Percentiles rank a stretch among this genome's conserved stretches.
phyloP scores from a whole-genome alignment of 1,284 basidiomycete species.

The Fomitopsis pinicola region DNA sequence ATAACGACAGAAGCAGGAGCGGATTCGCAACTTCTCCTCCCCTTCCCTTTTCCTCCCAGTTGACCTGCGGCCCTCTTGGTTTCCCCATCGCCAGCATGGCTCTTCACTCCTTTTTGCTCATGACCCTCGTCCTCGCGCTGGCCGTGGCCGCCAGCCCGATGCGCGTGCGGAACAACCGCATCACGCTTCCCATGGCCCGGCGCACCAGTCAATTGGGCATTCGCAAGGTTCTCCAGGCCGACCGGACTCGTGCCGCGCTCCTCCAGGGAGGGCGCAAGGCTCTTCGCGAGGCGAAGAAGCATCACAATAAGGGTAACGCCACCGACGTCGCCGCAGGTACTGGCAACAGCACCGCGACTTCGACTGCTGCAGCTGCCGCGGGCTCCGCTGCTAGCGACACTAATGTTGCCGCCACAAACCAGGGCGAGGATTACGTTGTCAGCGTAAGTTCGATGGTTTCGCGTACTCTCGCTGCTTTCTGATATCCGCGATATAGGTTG shows the following conservation, averaged over 20 bases:
- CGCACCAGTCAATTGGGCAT: conserved; percentile 23
- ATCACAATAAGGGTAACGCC: conserved; percentile 15
- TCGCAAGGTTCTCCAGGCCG: conserved; percentile 18
- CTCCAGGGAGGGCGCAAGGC: conserved; percentile 16
- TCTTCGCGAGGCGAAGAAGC: conserved; percentile 8
- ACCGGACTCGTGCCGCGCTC: conserved; percentile 21
- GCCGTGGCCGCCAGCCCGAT: conserved; percentile 21
- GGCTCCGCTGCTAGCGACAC: background rate
- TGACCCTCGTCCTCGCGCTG: conserved; percentile 16
- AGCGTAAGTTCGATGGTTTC: conserved; percentile 14
- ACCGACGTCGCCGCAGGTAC: background rate
- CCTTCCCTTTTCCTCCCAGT: background rate
- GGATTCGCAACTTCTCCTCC: background rate
- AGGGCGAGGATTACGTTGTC: conserved; percentile 27
- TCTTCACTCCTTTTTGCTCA: conserved; percentile 13
- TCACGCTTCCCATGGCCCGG: conserved; percentile 24
- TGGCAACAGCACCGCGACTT: background rate
- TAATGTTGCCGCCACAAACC: conserved; percentile 36
- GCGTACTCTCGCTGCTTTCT: background rate
- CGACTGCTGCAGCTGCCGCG: background rate
- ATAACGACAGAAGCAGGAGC: background rate
- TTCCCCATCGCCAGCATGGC: conserved; percentile 8
- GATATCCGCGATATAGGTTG: conserved; percentile 17
- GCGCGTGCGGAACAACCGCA: conserved; percentile 19
- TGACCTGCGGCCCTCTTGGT: conserved; percentile 2